Conservation (phyloP, 2,329 filamentous ascomycete species). For the Venturia pyrina region DNA sequence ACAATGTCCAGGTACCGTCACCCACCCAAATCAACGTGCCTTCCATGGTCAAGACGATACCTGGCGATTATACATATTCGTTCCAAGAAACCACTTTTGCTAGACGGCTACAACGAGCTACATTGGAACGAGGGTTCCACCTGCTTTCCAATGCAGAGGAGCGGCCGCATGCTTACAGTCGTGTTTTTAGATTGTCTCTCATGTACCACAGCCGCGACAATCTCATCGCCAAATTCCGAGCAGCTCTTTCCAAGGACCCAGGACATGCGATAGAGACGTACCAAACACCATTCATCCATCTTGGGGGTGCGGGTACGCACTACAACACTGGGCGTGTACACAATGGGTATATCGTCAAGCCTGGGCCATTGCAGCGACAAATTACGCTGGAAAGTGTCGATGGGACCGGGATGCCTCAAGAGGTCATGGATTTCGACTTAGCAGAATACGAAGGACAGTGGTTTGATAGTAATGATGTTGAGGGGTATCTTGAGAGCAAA, state of each 20-base stretch:
- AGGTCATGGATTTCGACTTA: conserved; percentile 38
- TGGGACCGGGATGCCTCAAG: conserved; percentile 4
- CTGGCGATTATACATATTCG: conserved; percentile 42
- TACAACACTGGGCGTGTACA: conserved; percentile 35
- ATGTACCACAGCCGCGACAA: conserved; percentile 40
- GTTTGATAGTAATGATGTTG: conserved; percentile 67
- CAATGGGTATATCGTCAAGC: conserved; percentile 24
- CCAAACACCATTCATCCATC: conserved; percentile 51
- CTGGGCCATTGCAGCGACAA: conserved; percentile 19
- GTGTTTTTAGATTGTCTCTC: conserved; percentile 60
- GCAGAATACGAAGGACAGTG: conserved; percentile 63
- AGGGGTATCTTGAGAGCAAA: conserved; percentile 57
- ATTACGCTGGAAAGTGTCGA: conserved; percentile 19
- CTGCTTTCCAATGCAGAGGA: conserved; percentile 42
- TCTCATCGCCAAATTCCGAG: conserved; percentile 30
- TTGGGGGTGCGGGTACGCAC: conserved; percentile 60
- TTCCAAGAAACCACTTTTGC: conserved; percentile 59
- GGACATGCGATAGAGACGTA: conserved; percentile 48
- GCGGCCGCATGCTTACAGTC: conserved; percentile 24
- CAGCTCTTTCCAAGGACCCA: conserved; percentile 27
- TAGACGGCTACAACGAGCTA: conserved; percentile 56
- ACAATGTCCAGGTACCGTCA: background rate
- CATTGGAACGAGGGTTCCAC: conserved; percentile 51
- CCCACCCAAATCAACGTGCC: background rate
- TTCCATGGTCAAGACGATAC: background rate